Evolutionary conservation across 75 land plant species (phyloP), one percentile per base, ranked within the genome.

Genomic region (Cupressus sempervirens): DNA sequence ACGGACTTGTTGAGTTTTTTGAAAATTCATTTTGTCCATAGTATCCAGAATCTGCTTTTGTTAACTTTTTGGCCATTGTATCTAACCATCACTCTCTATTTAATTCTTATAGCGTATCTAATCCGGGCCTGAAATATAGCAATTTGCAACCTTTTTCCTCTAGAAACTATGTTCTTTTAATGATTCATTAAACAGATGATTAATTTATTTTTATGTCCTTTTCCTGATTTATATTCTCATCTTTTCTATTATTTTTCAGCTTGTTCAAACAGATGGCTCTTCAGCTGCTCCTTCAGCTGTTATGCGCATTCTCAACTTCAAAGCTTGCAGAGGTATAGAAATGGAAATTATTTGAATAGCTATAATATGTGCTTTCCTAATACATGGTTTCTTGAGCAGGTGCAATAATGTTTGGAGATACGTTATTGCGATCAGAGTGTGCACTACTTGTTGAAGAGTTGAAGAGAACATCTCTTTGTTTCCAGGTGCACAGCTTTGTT

Each of bases 341-440:
- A 13, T 72, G 35, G 32, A 72, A 10, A 72, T 30, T 8, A 72
- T 13, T 11, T 11, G 32, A 82, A 53, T 16, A 16, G 7, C 58
- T 54, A 52, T 48, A 30, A 8, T 54, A 14, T 82, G 3, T 54
- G 54, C 54, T 43, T 43, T 76, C 30, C 41, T 82, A 12, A 34
- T 53, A 30, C 46, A 48, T 48, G 35, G 13, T 14, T 82, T 16
- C 62, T 82, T 50, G 35, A 82, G 29, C 54, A 98, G 99, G 99
- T 87, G 99, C 99, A 29, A 98, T 98, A n/a, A 98, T 98, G 99
- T 98, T 98, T 92, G 99, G 99, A 26, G 99, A 98, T 85, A 11
- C 88, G 26, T 85, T 98, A 84, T 87, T 98, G 40, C 99, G 90
- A 83, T 92, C 95, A 65, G 98, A 98, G 68, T 98, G 99, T 83